Conservation (phyloP, 805 yeast genomes). For the Wickerhamiella lipophila region DNA sequence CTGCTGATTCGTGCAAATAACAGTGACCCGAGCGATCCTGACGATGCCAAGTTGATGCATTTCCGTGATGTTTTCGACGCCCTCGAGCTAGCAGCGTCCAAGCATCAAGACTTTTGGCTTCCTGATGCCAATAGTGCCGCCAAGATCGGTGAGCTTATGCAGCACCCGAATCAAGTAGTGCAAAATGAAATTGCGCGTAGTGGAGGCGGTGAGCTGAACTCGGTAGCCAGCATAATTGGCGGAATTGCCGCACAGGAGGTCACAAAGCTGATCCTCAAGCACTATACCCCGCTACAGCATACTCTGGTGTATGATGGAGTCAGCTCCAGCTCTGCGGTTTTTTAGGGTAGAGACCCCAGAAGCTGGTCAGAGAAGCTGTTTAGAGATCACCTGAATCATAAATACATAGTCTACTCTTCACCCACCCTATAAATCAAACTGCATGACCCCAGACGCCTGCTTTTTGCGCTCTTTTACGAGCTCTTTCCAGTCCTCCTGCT, state of each 20-base stretch:
- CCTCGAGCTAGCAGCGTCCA: slow-evolving; percentile 7
- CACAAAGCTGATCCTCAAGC: slow-evolving; percentile 60
- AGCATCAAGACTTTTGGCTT: slow-evolving; percentile 1
- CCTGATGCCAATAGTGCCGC: neutral
- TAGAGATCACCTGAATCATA: too few relatives aligned
- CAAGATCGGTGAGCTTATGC: neutral
- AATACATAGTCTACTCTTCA: too few relatives aligned
- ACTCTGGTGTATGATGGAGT: slow-evolving; percentile 63
- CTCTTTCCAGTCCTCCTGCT: slow-evolving; percentile 78
- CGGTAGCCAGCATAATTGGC: slow-evolving; percentile 58
- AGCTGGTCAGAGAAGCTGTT: slow-evolving; percentile 5
- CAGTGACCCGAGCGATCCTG: neutral
- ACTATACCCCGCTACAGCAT: slow-evolving; percentile 68
- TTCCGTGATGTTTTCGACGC: slow-evolving; percentile 22
- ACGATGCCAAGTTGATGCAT: neutral
- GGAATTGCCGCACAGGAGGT: slow-evolving; percentile 81
- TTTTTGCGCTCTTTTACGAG: slow-evolving; percentile 48
- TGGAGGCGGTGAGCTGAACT: slow-evolving; percentile 39
- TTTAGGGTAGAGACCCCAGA: too few relatives aligned
- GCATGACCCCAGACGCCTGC: slow-evolving; percentile 37
- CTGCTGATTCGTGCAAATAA: slow-evolving; percentile 17
- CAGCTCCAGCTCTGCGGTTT: slow-evolving; percentile 9
- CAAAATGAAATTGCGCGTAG: slow-evolving; percentile 20
- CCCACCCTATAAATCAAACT: slow-evolving; percentile 53
- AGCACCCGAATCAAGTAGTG: neutral